A percentile compares a stretch with the other conserved stretches of the same genome.
phyloP scores from a whole-genome alignment of 805 yeast species.

The Isabelozyma rhagii region DNA sequence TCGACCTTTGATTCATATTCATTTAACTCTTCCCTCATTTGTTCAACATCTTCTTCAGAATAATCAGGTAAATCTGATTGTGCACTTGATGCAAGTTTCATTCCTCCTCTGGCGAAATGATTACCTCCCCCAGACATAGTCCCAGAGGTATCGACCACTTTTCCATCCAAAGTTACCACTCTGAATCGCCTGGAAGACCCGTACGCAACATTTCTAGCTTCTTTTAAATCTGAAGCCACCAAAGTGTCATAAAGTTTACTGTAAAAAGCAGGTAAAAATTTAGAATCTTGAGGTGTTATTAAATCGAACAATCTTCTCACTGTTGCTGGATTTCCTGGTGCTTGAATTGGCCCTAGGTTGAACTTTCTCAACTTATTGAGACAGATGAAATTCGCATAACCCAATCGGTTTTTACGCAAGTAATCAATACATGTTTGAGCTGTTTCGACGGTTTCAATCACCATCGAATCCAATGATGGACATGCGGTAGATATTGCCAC shows the following conservation, averaged over 20 bases:
- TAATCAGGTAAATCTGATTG: slow-evolving; percentile 26
- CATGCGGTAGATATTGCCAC: slow-evolving; percentile 94
- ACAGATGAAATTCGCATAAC: slow-evolving; percentile 85
- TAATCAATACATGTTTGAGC: slow-evolving; percentile 70
- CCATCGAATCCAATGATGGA: slow-evolving; percentile 86
- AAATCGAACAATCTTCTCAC: slow-evolving; percentile 85
- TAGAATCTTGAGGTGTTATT: slow-evolving; percentile 61
- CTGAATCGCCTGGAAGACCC: slow-evolving; percentile 70
- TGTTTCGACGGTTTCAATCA: slow-evolving; percentile 72
- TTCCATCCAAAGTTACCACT: slow-evolving; percentile 92
- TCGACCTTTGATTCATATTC: slow-evolving; percentile 55
- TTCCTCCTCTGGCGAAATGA: slow-evolving; percentile 65
- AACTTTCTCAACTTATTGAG: slow-evolving; percentile 68
- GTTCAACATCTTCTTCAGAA: slow-evolving; percentile 54
- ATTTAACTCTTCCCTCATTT: slow-evolving; percentile 49
- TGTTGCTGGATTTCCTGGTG: slow-evolving; percentile 62
- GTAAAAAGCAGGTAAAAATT: slow-evolving; percentile 84
- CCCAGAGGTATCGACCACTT: slow-evolving; percentile 88
- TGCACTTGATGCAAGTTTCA: slow-evolving; percentile 52
- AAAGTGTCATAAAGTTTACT: slow-evolving; percentile 83
- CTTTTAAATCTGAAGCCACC: slow-evolving; percentile 73
- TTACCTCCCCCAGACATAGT: slow-evolving; percentile 97
- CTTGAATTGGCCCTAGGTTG: slow-evolving; percentile 53
- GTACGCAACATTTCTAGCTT: slow-evolving; percentile 87
- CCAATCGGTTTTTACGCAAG: slow-evolving; percentile 76